phyloP scores from a whole-genome alignment of 345 rosid genomes.

The Pistacia atlantica region DNA sequence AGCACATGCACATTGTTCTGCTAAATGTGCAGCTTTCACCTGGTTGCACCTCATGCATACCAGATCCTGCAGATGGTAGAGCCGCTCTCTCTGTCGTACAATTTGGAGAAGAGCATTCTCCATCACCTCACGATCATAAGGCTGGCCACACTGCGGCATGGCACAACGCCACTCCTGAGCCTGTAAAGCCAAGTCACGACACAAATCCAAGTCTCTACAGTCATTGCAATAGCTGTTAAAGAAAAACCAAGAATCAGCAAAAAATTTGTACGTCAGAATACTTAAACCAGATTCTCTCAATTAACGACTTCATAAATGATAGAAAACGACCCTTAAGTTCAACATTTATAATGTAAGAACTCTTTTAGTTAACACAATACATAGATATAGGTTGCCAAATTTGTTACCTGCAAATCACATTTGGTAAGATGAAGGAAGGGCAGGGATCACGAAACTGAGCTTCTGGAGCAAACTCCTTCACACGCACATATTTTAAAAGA shows the following conservation, averaged over 20 bases:
- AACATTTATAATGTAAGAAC: neutral
- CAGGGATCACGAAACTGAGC: slow-evolving; percentile 72
- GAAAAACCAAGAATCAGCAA: slow-evolving; percentile 20
- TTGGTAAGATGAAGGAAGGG: slow-evolving; percentile 72
- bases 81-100: slow-evolving; percentile 75
- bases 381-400: neutral
- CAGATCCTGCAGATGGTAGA: slow-evolving; percentile 89
- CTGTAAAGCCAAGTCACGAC: slow-evolving; percentile 65
- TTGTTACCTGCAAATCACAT: slow-evolving; percentile 83
- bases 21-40: slow-evolving; percentile 84
- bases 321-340: no score
- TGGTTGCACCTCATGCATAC: slow-evolving; percentile 81
- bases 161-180: slow-evolving; percentile 81
- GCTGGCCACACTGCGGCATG: slow-evolving; percentile 84
- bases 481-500: slow-evolving; percentile 69
- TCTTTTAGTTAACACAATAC: neutral
- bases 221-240: slow-evolving; percentile 84
- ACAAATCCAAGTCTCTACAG: slow-evolving; percentile 86
- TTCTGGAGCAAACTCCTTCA: slow-evolving; percentile 81
- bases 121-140: slow-evolving; percentile 70
- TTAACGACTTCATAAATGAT: neutral
- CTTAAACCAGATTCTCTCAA: neutral
- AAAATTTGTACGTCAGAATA: neutral
- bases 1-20: slow-evolving; percentile 82
- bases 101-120: slow-evolving; percentile 88